phyloP scores from a whole-genome alignment of 805 yeast species.

The Yarrowia alimentaria region DNA sequence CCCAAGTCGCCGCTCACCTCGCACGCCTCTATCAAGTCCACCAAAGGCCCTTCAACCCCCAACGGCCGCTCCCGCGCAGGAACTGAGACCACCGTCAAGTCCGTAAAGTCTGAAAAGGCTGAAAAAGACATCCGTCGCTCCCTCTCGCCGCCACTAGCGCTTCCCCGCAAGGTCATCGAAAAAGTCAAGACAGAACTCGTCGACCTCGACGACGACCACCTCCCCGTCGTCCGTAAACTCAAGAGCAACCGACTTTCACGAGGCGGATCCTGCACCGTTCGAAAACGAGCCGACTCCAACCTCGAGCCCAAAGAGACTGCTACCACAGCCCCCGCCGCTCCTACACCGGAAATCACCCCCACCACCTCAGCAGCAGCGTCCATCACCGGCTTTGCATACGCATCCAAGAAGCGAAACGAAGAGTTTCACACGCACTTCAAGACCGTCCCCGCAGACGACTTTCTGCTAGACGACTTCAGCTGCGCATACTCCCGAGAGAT shows the following conservation, averaged over 20 bases:
- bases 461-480: slow-evolving; percentile 78
- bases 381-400: slow-evolving; percentile 27
- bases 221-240: slow-evolving; percentile 22
- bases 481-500: slow-evolving; percentile 90
- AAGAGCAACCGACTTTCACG: neutral
- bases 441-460: slow-evolving; percentile 64
- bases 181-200: slow-evolving; percentile 18
- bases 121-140: no score
- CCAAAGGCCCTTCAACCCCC: slow-evolving; percentile 1
- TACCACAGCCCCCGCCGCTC: neutral
- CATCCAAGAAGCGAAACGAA: slow-evolving; percentile 49
- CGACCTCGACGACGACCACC: slow-evolving; percentile 13
- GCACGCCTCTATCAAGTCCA: slow-evolving; percentile 1
- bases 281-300: slow-evolving; percentile 11
- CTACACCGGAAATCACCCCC: slow-evolving; percentile 3
- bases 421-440: slow-evolving; percentile 79
- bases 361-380: slow-evolving; percentile 5
- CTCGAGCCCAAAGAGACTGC: slow-evolving; percentile 8
- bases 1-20: neutral
- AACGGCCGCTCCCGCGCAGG: slow-evolving; percentile 15
- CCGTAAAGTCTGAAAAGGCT: no score
- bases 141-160: slow-evolving; percentile 6
- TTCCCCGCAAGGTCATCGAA: slow-evolving; percentile 15
- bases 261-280: neutral
- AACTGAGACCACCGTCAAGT: neutral